Conservation (phyloP, 345 rosid genomes). For the Streptanthus diversifolius region DNA sequence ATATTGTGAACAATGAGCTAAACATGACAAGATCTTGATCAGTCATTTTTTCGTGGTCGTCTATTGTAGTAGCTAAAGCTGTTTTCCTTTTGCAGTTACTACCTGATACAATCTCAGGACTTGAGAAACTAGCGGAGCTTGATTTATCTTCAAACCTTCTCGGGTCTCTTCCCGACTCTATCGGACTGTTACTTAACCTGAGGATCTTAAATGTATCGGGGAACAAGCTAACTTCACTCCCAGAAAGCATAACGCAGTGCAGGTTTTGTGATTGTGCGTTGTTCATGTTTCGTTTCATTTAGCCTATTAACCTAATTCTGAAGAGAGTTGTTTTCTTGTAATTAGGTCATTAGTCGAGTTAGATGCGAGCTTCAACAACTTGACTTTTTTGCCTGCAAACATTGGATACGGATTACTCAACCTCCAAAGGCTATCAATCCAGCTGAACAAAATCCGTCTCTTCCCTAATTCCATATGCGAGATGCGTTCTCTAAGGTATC, state of each 20-base stretch:
- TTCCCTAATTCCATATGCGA: slow-evolving; percentile 78
- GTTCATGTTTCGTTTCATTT: neutral
- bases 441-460: slow-evolving; percentile 62
- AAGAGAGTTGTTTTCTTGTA: neutral
- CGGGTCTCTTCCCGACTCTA: slow-evolving; percentile 64
- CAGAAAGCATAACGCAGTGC: slow-evolving; percentile 64
- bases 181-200: slow-evolving; percentile 63
- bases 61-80: slow-evolving; percentile 2
- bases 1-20: neutral
- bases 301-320: neutral
- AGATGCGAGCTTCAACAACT: slow-evolving; percentile 81
- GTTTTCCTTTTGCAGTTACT: slow-evolving; percentile 44
- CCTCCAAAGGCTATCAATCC: slow-evolving; percentile 69
- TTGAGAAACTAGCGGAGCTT: slow-evolving; percentile 70
- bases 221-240: slow-evolving; percentile 77
- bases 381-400: slow-evolving; percentile 65
- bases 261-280: slow-evolving; percentile 13
- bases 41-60: neutral
- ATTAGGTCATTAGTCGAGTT: slow-evolving; percentile 57
- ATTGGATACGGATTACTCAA: slow-evolving; percentile 65
- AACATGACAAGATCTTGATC: neutral
- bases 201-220: slow-evolving; percentile 58
- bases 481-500: slow-evolving; percentile 61
- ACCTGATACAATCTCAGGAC: slow-evolving; percentile 84
- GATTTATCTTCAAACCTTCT: slow-evolving; percentile 64